phyloP scores from a whole-genome alignment of 305 asterid species.

The Plantago lanceolata region DNA sequence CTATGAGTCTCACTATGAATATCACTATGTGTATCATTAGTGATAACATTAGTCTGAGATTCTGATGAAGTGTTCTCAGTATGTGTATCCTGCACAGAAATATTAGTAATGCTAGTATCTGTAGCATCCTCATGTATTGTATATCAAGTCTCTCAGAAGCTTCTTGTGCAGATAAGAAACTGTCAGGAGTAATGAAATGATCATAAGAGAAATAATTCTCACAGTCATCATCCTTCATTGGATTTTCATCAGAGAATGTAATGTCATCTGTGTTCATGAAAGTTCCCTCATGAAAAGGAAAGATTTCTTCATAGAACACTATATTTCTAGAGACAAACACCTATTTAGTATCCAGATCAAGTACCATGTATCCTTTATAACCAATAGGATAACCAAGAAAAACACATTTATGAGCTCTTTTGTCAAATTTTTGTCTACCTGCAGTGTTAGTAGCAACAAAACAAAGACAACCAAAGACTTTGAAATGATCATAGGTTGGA shows the following conservation, averaged over 20 bases:
- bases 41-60: no score
- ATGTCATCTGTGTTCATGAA: neutral
- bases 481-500: neutral
- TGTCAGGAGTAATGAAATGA: no score
- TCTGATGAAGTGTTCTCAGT: no score
- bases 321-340: neutral
- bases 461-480: neutral
- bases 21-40: no score
- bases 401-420: neutral
- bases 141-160: no score
- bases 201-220: no score
- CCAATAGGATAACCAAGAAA: neutral
- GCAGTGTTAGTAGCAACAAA: neutral
- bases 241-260: neutral
- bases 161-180: no score
- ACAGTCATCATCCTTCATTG: no score
- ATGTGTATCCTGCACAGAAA: no score
- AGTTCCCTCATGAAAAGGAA: neutral
- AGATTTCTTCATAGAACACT: neutral
- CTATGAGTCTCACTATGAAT: no score
- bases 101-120: no score
- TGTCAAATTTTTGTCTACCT: neutral
- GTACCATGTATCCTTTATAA: neutral
- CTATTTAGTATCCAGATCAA: neutral
- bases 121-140: no score